A percentile compares a stretch with the other conserved stretches of the same genome.
phyloP scores from a whole-genome alignment of 192 early-diverging fungal genomes.

The Irineochytrium annulatum region DNA sequence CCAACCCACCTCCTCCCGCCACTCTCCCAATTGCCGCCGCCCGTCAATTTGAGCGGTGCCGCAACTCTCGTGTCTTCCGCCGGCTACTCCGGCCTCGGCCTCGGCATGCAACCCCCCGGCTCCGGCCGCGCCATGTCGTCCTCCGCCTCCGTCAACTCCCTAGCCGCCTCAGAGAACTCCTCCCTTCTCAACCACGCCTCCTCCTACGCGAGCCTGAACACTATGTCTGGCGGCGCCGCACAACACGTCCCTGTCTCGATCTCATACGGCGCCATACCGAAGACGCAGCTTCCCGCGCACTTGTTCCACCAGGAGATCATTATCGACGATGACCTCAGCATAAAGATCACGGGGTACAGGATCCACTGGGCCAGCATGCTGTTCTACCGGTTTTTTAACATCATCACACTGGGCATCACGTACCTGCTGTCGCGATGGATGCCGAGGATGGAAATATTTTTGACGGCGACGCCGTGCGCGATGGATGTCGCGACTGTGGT shows the following conservation, averaged over 20 bases:
- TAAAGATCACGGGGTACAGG: slow-evolving; percentile 63
- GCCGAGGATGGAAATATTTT: slow-evolving; percentile 65
- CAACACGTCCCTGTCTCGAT: neutral
- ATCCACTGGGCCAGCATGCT: slow-evolving; percentile 43
- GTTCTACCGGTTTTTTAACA: slow-evolving; percentile 60
- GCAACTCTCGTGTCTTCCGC: too few relatives aligned
- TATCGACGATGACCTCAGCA: slow-evolving; percentile 45
- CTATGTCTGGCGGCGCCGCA: neutral
- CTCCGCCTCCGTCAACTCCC: too few relatives aligned
- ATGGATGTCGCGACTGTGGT: slow-evolving; percentile 74
- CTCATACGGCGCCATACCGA: neutral
- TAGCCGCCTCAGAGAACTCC: too few relatives aligned
- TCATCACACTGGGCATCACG: slow-evolving; percentile 65
- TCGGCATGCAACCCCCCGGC: neutral
- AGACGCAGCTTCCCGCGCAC: neutral
- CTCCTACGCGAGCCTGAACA: too few relatives aligned
- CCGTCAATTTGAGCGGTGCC: too few relatives aligned
- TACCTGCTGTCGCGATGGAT: slow-evolving; percentile 85
- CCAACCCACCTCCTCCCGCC: too few relatives aligned
- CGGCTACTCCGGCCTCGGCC: neutral
- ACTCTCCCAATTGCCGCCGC: too few relatives aligned
- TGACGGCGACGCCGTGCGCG: slow-evolving; percentile 60
- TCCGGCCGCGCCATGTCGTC: neutral
- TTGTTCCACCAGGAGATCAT: slow-evolving; percentile 37
- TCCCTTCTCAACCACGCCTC: too few relatives aligned